Evolutionary conservation across 208 protist genomes (phyloP).

Genomic region (Angomonas ambiguus): DNA sequence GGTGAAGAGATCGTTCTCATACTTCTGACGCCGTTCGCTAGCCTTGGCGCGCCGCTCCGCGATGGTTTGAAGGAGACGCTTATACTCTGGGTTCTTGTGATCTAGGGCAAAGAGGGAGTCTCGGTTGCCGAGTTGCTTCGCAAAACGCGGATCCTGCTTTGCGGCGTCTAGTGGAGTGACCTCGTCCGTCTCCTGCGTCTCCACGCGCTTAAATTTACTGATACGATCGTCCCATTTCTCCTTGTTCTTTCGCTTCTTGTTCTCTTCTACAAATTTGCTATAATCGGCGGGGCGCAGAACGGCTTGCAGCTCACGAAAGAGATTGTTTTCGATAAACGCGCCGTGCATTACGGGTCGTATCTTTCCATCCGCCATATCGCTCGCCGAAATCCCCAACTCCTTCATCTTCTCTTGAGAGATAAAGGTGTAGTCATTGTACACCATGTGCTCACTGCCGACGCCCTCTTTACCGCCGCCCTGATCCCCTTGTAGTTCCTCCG

Average conservation of each 20-base stretch:
- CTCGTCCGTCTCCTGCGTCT: conserved; percentile 14
- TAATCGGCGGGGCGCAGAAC: conserved; percentile 91
- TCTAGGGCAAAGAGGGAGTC: conserved; percentile 61
- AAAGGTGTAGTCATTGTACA: conserved; percentile 98
- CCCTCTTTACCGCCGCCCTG: not conserved
- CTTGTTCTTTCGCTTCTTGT: conserved; percentile 47
- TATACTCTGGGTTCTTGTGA: conserved; percentile 74
- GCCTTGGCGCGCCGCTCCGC: conserved; percentile 70
- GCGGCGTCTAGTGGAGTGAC: not conserved
- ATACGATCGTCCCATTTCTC: conserved; percentile 78
- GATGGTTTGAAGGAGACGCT: conserved; percentile 74
- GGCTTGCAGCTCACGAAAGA: conserved; percentile 83
- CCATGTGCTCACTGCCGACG: conserved; percentile 5
- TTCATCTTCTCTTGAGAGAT: conserved; percentile 94
- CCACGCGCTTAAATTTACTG: conserved; percentile 67
- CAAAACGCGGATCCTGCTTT: conserved; percentile 68
- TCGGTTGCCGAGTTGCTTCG: conserved; percentile 48
- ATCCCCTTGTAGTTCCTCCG: conserved; percentile 80
- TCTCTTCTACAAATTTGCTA: conserved; percentile 66
- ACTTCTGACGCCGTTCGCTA: conserved; percentile 49
- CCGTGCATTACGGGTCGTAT: conserved; percentile 97
- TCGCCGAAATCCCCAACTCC: conserved; percentile 57
- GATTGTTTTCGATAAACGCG: conserved; percentile 94
- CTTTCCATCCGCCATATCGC: conserved; percentile 91
- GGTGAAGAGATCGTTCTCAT: conserved; percentile 74